Evolutionary conservation across 495 filamentous ascomycete species (phyloP).

Genomic region (Parachaetomium inaequale): DNA sequence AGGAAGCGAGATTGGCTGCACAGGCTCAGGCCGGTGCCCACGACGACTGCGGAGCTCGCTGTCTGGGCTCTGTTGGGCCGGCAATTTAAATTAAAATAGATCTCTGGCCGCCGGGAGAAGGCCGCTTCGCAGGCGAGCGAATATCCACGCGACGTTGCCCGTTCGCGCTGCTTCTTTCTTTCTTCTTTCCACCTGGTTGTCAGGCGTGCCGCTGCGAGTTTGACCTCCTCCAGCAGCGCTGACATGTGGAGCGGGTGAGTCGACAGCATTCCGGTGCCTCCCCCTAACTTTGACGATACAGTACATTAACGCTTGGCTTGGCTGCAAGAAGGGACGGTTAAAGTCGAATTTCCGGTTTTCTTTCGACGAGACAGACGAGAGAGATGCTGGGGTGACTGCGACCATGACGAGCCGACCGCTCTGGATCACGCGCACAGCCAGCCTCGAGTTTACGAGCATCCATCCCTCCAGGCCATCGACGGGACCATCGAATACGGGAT

Average conservation of each 20-base stretch:
- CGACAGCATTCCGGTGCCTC: neutral
- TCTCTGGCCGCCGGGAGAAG: neutral
- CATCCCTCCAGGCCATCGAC: conserved; percentile 18
- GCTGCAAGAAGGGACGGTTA: conserved; percentile 5
- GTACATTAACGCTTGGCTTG: neutral
- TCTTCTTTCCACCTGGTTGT: conserved; percentile 1
- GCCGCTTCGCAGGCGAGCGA: neutral
- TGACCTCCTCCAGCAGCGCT: conserved; percentile 10
- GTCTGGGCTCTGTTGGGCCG: conserved; percentile 13
- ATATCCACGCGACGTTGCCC: conserved; percentile 20
- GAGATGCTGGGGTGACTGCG: conserved; percentile 28
- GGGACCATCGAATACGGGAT: conserved; percentile 31
- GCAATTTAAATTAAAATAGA: conserved; percentile 23
- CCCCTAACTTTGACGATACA: neutral
- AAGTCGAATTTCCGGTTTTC: conserved; percentile 10
- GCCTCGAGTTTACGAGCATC: conserved; percentile 26
- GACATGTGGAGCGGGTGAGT: conserved; percentile 16
- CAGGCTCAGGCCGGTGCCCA: conserved; percentile 13
- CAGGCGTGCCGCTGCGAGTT: conserved; percentile 13
- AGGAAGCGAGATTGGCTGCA: conserved; percentile 30
- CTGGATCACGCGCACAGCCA: conserved; percentile 20
- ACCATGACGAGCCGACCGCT: conserved; percentile 31
- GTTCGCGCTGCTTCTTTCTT: conserved; percentile 6
- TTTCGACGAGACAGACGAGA: conserved; percentile 5
- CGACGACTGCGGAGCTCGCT: conserved; percentile 13